A percentile compares a stretch with the other conserved stretches of the same genome.
phyloP scores from a whole-genome alignment of 768 basidiomycete genomes.

The Lactarius sanguifluus region DNA sequence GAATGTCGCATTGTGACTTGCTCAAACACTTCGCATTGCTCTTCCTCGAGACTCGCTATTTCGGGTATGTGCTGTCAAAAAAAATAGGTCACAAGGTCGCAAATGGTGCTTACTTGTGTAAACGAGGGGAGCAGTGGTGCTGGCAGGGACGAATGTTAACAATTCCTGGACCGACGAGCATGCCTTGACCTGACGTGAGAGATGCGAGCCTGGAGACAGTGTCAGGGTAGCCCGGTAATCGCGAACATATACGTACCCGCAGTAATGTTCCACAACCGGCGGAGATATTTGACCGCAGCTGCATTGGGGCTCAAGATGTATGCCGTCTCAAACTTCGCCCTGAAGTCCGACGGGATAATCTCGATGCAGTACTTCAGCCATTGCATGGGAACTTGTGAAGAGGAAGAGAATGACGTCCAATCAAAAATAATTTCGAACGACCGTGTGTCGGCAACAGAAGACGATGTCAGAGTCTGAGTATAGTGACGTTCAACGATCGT shows the following conservation, averaged over 20 bases:
- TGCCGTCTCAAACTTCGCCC: slow-evolving; percentile 55
- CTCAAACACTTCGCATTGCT: slow-evolving; percentile 50
- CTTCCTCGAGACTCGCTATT: slow-evolving; percentile 62
- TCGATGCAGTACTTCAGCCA: slow-evolving; percentile 81
- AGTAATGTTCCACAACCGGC: slow-evolving; percentile 72
- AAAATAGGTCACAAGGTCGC: background rate
- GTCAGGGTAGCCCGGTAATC: slow-evolving; percentile 4
- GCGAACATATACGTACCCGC: slow-evolving; percentile 40
- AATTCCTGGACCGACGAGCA: slow-evolving; percentile 67
- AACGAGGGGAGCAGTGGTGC: slow-evolving; percentile 46
- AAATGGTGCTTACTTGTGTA: slow-evolving; percentile 51
- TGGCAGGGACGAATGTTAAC: slow-evolving; percentile 52
- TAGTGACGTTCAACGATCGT: background rate
- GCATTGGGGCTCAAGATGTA: slow-evolving; percentile 76
- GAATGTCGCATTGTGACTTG: slow-evolving; percentile 68
- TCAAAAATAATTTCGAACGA: slow-evolving; percentile 75
- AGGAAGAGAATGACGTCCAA: slow-evolving; percentile 72
- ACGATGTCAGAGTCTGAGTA: slow-evolving; percentile 50
- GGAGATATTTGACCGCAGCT: slow-evolving; percentile 68
- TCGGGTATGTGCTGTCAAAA: slow-evolving; percentile 16
- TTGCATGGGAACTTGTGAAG: slow-evolving; percentile 76
- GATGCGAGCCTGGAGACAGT: slow-evolving; percentile 11
- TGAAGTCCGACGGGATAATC: slow-evolving; percentile 68
- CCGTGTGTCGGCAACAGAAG: slow-evolving; percentile 47
- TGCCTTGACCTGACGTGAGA: slow-evolving; percentile 44